These are phyloP conservation scores for Flaveria trinervia DNA, from an alignment of 129 eudicot genomes.

Conservation along the genomic window DNA sequence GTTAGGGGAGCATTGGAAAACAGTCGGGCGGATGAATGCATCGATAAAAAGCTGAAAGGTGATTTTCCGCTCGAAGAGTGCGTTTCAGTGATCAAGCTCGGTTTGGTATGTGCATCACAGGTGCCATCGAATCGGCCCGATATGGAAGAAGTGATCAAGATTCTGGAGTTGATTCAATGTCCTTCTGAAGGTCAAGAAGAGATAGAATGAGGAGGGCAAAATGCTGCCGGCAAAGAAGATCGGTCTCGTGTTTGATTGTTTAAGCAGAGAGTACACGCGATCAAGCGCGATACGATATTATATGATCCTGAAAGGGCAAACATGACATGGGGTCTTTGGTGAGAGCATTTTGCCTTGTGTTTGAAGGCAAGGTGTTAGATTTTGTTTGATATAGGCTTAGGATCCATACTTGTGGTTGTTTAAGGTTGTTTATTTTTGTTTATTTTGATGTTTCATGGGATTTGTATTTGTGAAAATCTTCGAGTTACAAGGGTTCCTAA, in stretches of 20 bases:
- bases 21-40: slow-evolving; percentile 65
- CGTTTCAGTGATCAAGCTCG: slow-evolving; percentile 81
- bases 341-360: slow-evolving; percentile 41
- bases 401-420: slow-evolving; percentile 34
- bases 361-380: slow-evolving; percentile 28
- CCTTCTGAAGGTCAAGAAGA: slow-evolving; percentile 71
- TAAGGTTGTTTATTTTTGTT: slow-evolving; percentile 24
- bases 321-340: slow-evolving; percentile 30
- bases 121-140: slow-evolving; percentile 94
- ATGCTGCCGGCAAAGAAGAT: slow-evolving; percentile 35
- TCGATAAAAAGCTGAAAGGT: slow-evolving; percentile 59
- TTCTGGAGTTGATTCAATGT: slow-evolving; percentile 81
- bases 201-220: slow-evolving; percentile 46
- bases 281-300: slow-evolving; percentile 5
- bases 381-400: slow-evolving; percentile 40
- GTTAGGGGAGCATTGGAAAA: slow-evolving; percentile 82
- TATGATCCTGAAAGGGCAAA: background rate
- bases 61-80: slow-evolving; percentile 70
- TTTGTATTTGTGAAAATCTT: slow-evolving; percentile 21
- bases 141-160: slow-evolving; percentile 89
- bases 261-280: slow-evolving; percentile 12
- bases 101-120: slow-evolving; percentile 90
- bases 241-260: slow-evolving; percentile 21
- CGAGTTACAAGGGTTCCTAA: slow-evolving; percentile 20
- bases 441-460: slow-evolving; percentile 17